Conservation (phyloP, 352 stramenopile species). For the Hyaloperonospora arabidopsidis region DNA sequence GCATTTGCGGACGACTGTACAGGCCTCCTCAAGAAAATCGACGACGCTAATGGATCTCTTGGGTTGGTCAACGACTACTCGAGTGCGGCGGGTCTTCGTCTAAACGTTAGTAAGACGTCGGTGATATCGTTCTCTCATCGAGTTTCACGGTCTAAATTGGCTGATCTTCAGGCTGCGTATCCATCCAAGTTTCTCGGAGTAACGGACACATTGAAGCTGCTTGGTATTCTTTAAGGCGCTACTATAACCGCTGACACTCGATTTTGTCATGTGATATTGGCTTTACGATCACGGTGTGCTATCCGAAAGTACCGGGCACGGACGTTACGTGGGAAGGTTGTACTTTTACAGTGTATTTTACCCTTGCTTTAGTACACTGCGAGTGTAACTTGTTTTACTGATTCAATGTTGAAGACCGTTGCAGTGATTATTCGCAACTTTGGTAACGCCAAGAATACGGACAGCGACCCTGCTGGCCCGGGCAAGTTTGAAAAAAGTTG, state of each 20-base stretch:
- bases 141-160: not conserved
- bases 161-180: not conserved
- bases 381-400: not conserved
- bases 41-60: not conserved
- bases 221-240: not conserved
- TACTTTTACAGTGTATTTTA: not conserved
- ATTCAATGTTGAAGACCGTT: not conserved
- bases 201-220: not conserved
- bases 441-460: not conserved
- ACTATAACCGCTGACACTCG: not conserved
- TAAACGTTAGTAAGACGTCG: not conserved
- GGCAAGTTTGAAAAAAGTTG: not conserved
- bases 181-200: not conserved
- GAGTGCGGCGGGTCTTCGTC: not conserved
- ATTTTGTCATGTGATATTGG: not conserved
- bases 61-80: not conserved
- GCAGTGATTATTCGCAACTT: not conserved
- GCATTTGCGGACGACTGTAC: not conserved
- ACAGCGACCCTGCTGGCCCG: not conserved
- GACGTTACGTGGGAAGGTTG: not conserved
- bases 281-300: not conserved
- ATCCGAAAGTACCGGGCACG: not conserved
- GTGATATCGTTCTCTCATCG: not conserved
- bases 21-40: not conserved
- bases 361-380: not conserved